A percentile compares a stretch with the other conserved stretches of the same genome.
Evolutionary conservation across 2,329 filamentous ascomycete genomes (phyloP).

Genomic region (Lecanoromycetidae sp.): DNA sequence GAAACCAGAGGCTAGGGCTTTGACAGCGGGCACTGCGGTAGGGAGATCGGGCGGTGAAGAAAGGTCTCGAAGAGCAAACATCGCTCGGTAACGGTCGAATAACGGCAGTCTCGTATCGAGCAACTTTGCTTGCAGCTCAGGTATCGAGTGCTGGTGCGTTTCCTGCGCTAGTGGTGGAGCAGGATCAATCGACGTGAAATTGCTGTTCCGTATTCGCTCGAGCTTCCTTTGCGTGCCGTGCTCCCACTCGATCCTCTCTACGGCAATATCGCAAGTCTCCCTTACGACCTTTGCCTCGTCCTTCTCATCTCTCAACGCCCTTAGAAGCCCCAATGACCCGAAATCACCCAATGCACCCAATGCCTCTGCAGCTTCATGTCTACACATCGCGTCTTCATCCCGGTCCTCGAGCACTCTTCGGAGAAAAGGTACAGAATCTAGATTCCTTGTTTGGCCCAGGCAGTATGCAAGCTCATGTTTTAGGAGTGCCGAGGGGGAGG

Average conservation of each 20-base stretch:
- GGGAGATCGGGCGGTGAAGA: constrained; percentile 85
- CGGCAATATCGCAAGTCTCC: constrained; percentile 94
- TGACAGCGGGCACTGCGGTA: constrained; percentile 76
- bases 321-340: constrained; percentile 61
- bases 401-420: constrained; percentile 62
- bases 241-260: constrained; percentile 90
- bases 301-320: constrained; percentile 58
- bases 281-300: constrained; percentile 70
- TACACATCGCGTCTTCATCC: constrained; percentile 84
- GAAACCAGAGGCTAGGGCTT: constrained; percentile 75
- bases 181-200: constrained; percentile 91
- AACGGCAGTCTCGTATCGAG: constrained; percentile 69
- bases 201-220: constrained; percentile 66
- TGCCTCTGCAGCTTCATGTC: constrained; percentile 93
- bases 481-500: constrained; percentile 73
- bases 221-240: constrained; percentile 57
- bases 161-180: constrained; percentile 73
- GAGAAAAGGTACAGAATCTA: constrained; percentile 60
- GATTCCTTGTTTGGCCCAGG: constrained; percentile 76
- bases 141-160: constrained; percentile 50
- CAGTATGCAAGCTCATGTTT: constrained; percentile 98
- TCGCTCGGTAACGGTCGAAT: constrained; percentile 89
- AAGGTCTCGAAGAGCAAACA: constrained; percentile 93
- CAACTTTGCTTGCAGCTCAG: constrained; percentile 61
- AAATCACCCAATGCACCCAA: constrained; percentile 73